Conservation (phyloP, 208 protist species). For the Trypanosoma boissoni region DNA sequence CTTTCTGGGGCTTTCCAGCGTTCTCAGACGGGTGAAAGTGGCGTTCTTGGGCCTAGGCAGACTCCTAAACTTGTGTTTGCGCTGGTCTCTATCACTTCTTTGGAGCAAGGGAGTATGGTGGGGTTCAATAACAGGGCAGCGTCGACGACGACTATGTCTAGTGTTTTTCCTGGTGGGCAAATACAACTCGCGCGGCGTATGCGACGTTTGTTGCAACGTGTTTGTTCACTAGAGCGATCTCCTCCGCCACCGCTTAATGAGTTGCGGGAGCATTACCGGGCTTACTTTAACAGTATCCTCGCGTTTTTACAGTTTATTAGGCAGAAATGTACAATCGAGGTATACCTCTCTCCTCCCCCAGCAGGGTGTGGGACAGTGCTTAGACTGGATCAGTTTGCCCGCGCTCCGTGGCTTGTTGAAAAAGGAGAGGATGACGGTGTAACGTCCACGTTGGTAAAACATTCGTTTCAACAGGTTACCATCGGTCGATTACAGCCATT, state of each 20-base stretch:
- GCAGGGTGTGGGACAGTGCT: neutral
- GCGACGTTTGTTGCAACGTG: conserved; percentile 20
- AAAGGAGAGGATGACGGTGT: conserved; percentile 64
- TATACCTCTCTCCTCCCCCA: conserved; percentile 32
- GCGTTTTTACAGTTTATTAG: conserved; percentile 33
- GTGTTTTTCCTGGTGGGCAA: neutral
- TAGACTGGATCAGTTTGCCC: conserved; percentile 48
- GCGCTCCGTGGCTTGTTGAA: conserved; percentile 39
- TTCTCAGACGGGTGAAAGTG: too few relatives aligned
- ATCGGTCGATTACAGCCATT: conserved; percentile 36
- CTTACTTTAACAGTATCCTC: conserved; percentile 24
- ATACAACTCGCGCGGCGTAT: conserved; percentile 7
- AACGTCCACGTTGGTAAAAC: conserved; percentile 49
- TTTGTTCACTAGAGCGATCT: conserved; percentile 12
- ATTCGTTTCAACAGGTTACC: conserved; percentile 24
- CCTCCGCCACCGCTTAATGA: conserved; percentile 1
- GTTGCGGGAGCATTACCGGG: conserved; percentile 17
- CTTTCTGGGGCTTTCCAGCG: too few relatives aligned
- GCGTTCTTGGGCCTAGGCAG: too few relatives aligned
- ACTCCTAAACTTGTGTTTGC: too few relatives aligned
- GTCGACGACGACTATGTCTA: neutral
- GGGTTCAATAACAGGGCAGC: too few relatives aligned
- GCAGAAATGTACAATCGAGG: conserved; percentile 35
- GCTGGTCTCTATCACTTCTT: too few relatives aligned
- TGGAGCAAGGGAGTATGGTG: too few relatives aligned